These are phyloP conservation scores for Lactuca saligna DNA, from an alignment of 129 eudicot genomes.

Conservation along the genomic window DNA sequence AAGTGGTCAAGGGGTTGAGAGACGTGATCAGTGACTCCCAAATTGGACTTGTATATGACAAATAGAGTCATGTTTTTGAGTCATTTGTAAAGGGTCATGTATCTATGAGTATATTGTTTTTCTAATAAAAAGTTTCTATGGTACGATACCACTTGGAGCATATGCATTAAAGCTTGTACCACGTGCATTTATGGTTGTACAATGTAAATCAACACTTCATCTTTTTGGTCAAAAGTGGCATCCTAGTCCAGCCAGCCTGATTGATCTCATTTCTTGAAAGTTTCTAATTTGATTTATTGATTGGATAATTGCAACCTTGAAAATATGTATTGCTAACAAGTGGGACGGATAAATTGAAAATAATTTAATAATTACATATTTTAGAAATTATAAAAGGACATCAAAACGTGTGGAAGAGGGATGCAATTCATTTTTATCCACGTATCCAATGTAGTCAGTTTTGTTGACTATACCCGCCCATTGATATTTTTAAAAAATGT, in stretches of 20 bases:
- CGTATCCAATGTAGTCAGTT: neutral
- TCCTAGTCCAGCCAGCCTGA: neutral
- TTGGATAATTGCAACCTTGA: too few relatives aligned
- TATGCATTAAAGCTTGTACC: neutral
- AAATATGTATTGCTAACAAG: neutral
- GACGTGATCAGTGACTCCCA: constrained; percentile 43
- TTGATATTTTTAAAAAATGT: too few relatives aligned
- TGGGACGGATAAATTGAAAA: neutral
- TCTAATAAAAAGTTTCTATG: too few relatives aligned
- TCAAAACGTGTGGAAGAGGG: neutral
- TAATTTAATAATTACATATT: too few relatives aligned
- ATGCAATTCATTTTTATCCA: neutral
- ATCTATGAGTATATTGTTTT: too few relatives aligned
- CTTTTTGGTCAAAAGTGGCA: neutral
- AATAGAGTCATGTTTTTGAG: neutral
- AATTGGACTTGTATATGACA: constrained; percentile 5
- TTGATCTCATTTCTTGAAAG: neutral
- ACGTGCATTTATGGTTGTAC: neutral
- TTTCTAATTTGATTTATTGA: neutral
- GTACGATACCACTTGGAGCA: too few relatives aligned
- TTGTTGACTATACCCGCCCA: neutral
- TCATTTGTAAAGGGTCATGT: too few relatives aligned
- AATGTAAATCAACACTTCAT: neutral
- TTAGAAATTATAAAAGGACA: neutral
- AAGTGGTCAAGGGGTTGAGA: constrained; percentile 55